Conservation (phyloP, 2,329 filamentous ascomycete species). For the Trichoderma sp. region DNA sequence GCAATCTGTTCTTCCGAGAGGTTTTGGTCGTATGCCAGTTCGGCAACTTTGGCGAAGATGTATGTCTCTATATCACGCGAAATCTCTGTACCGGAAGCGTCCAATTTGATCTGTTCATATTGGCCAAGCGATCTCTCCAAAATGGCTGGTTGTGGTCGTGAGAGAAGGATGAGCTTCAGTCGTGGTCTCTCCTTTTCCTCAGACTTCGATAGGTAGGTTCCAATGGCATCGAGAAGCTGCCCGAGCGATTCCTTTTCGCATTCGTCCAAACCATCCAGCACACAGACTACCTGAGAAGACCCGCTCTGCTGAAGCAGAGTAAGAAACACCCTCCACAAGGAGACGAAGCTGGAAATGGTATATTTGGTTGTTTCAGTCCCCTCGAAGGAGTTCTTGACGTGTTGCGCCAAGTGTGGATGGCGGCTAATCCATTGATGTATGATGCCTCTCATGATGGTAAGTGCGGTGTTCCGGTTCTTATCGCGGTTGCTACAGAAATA, state of each 20-base stretch:
- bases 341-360: constrained; percentile 5
- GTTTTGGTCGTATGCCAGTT: constrained; percentile 5
- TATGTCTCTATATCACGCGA: not conserved
- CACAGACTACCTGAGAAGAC: constrained; percentile 6
- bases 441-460: constrained; percentile 10
- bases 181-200: not conserved
- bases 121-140: not conserved
- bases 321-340: constrained; percentile 4
- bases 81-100: not conserved
- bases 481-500: constrained; percentile 8
- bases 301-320: not conserved
- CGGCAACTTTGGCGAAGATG: not conserved
- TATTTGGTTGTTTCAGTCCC: constrained; percentile 11
- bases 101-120: not conserved
- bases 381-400: not conserved
- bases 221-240: constrained; percentile 9
- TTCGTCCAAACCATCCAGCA: constrained; percentile 7
- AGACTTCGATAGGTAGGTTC: not conserved
- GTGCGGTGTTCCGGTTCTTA: constrained; percentile 3
- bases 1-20: not conserved
- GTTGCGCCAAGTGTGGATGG: not conserved
- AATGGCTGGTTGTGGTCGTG: not conserved
- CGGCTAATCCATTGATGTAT: constrained; percentile 7
- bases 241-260: constrained; percentile 6
- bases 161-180: constrained; percentile 7